Conservation (phyloP, 129 eudicot genomes). For the Artemisia annua region DNA sequence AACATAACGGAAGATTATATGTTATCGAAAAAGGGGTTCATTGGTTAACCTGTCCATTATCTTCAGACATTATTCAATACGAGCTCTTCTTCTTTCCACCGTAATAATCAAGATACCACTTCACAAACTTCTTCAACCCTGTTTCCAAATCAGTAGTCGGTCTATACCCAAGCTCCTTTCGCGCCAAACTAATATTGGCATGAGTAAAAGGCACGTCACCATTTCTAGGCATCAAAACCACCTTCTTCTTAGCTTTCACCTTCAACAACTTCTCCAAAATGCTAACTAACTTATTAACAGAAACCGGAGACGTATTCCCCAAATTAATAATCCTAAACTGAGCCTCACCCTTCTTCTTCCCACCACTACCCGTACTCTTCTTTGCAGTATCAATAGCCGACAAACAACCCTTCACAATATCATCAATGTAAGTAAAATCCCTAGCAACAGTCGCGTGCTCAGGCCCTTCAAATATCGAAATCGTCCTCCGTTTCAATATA, state of each 20-base stretch:
- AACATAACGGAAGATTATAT: constrained; percentile 23
- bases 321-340: constrained; percentile 67
- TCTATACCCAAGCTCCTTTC: constrained; percentile 51
- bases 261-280: constrained; percentile 62
- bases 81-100: constrained; percentile 54
- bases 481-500: constrained; percentile 51
- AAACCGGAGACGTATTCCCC: constrained; percentile 64
- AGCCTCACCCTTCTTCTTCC: constrained; percentile 56
- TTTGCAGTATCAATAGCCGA: constrained; percentile 59
- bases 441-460: constrained; percentile 60
- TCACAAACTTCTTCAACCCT: constrained; percentile 60
- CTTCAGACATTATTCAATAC: constrained; percentile 27
- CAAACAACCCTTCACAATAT: constrained; percentile 65
- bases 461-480: constrained; percentile 50
- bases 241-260: constrained; percentile 61
- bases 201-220: constrained; percentile 64
- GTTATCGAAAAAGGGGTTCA: constrained; percentile 9
- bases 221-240: constrained; percentile 59
- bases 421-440: constrained; percentile 74
- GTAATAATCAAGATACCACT: constrained; percentile 57
- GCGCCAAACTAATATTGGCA: constrained; percentile 63
- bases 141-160: constrained; percentile 59
- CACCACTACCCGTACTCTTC: constrained; percentile 63
- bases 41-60: constrained; percentile 20
- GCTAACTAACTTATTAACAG: constrained; percentile 55